Evolutionary conservation across 2,329 filamentous ascomycete species (phyloP).

Genomic region (Beauveria pseudobassiana): DNA sequence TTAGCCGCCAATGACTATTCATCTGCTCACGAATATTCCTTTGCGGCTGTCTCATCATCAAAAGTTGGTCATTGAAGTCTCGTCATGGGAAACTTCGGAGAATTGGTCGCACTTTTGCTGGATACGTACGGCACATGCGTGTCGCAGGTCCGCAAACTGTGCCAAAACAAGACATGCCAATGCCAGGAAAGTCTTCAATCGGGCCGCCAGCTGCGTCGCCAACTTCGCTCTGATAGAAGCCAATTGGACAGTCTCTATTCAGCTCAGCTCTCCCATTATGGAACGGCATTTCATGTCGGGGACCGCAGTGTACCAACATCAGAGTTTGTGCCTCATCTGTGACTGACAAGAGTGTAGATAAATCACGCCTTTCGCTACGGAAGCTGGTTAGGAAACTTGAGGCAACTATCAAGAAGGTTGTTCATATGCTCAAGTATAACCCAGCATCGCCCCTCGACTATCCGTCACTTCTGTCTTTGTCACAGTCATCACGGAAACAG

Average conservation of each 20-base stretch:
- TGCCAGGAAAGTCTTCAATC: conserved; percentile 16
- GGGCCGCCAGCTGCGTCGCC: conserved; percentile 23
- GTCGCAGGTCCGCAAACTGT: conserved; percentile 31
- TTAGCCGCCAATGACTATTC: not conserved
- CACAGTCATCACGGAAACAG: conserved; percentile 38
- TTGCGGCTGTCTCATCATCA: not conserved
- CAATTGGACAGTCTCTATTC: conserved; percentile 37
- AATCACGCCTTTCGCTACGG: conserved; percentile 31
- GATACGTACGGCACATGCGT: conserved; percentile 41
- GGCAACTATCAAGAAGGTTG: conserved; percentile 32
- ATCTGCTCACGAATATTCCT: not conserved
- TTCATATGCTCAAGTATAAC: conserved; percentile 27
- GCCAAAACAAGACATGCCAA: conserved; percentile 15
- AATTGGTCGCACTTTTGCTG: conserved; percentile 36
- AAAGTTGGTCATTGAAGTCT: not conserved
- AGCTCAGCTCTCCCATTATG: conserved; percentile 31
- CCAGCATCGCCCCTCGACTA: conserved; percentile 34
- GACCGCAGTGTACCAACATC: conserved; percentile 33
- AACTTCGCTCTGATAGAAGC: conserved; percentile 32
- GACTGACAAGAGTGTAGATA: conserved; percentile 21
- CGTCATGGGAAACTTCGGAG: conserved; percentile 34
- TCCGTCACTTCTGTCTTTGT: conserved; percentile 38
- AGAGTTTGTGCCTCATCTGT: not conserved
- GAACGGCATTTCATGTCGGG: conserved; percentile 36
- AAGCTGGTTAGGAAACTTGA: conserved; percentile 36